These are phyloP conservation scores for Pythium volutum DNA, from an alignment of 352 stramenopile species.

Conservation along the genomic window DNA sequence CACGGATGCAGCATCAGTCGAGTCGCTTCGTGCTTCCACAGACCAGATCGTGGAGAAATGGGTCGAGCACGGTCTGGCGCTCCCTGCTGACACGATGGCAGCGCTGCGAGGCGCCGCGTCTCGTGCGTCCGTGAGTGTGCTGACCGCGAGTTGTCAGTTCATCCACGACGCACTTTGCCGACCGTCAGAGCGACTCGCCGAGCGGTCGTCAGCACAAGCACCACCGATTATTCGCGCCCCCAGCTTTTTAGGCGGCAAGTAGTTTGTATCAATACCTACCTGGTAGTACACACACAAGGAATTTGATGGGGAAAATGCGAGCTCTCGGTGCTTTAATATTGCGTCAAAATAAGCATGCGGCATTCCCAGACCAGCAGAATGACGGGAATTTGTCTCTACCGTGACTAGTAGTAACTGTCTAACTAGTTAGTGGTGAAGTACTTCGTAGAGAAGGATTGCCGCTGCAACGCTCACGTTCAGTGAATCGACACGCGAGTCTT, in stretches of 20 bases:
- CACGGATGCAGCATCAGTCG: background rate
- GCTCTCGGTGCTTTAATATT: too few species aligned
- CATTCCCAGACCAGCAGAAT: too few species aligned
- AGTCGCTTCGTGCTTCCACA: background rate
- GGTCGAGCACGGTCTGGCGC: background rate
- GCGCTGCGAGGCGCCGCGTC: slow-evolving; percentile 1
- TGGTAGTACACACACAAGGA: background rate
- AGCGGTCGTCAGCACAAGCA: background rate
- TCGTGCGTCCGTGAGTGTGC: background rate
- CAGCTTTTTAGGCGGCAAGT: background rate
- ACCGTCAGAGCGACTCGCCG: background rate
- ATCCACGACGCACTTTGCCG: slow-evolving; percentile 8
- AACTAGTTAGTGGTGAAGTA: slow-evolving; percentile 52
- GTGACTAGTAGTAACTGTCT: too few species aligned
- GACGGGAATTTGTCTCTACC: too few species aligned
- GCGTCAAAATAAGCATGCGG: too few species aligned
- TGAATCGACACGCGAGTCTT: slow-evolving; percentile 70
- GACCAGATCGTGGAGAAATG: slow-evolving; percentile 2
- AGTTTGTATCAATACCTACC: too few species aligned
- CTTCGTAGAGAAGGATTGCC: slow-evolving; percentile 74
- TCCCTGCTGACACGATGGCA: background rate
- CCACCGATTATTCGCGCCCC: background rate
- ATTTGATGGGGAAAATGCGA: background rate
- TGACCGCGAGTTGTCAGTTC: background rate
- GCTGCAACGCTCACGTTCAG: slow-evolving; percentile 80